These are phyloP conservation scores for Volvariella surrecta DNA, from an alignment of 1,284 basidiomycete species.

Conservation along the genomic window DNA sequence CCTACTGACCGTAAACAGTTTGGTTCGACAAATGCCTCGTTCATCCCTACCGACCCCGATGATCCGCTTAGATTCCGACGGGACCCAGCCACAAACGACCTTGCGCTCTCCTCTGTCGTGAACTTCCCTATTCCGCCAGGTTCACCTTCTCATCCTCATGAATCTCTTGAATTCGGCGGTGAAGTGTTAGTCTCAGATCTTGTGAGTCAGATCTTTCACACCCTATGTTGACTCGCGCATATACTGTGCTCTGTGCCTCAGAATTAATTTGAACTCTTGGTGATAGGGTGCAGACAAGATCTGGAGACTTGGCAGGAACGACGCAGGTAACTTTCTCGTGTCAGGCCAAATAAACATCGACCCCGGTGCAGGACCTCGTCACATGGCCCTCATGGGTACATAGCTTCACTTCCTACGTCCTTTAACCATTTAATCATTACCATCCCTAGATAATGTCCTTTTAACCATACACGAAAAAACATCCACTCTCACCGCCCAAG, in stretches of 20 bases:
- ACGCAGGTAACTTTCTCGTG: constrained; percentile 38
- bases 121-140: constrained; percentile 37
- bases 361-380: constrained; percentile 56
- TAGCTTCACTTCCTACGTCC: background rate
- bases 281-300: constrained; percentile 51
- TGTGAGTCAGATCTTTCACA: constrained; percentile 25
- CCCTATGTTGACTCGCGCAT: too few species aligned
- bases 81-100: too few species aligned
- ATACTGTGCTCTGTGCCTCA: too few species aligned
- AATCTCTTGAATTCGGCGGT: constrained; percentile 40
- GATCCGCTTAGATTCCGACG: constrained; percentile 37
- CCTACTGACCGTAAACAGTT: constrained; percentile 29
- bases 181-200: constrained; percentile 61
- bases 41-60: constrained; percentile 33
- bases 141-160: constrained; percentile 51
- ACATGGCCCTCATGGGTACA: constrained; percentile 47
- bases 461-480: constrained; percentile 58
- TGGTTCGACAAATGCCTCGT: constrained; percentile 38
- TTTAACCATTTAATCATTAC: background rate
- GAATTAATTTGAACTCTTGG: too few species aligned
- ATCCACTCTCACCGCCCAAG: constrained; percentile 55
- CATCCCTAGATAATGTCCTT: constrained; percentile 38
- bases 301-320: constrained; percentile 45
- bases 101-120: constrained; percentile 30
- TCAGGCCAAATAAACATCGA: constrained; percentile 51